Evolutionary conservation across 176 grass and related monocot species (phyloP).

Genomic region (Carex cristatella): DNA sequence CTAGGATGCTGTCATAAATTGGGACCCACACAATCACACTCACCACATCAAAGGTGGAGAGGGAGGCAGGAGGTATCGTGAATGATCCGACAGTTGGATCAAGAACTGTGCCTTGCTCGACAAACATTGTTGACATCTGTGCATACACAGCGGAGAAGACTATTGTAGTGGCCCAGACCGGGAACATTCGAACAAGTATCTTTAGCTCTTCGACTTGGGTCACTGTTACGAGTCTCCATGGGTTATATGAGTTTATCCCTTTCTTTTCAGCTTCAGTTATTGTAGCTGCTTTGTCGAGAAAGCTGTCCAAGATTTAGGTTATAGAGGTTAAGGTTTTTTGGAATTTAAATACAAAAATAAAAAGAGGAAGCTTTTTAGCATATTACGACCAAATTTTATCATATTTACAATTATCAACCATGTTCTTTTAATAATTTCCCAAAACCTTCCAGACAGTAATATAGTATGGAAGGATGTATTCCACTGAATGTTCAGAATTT

Average conservation of each 20-base stretch:
- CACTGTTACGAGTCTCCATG: conserved; percentile 69
- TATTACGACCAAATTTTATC: neutral
- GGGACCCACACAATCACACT: conserved; percentile 78
- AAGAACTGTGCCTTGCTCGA: conserved; percentile 86
- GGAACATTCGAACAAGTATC: conserved; percentile 78
- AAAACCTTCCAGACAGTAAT: neutral
- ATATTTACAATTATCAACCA: neutral
- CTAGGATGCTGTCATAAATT: conserved; percentile 57
- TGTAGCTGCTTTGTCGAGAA: conserved; percentile 79
- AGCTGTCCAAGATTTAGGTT: conserved; percentile 40
- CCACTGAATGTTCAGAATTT: neutral
- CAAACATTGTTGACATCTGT: conserved; percentile 87
- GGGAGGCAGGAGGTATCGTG: conserved; percentile 74
- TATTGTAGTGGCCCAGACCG: conserved; percentile 77
- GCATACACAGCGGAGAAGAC: conserved; percentile 78
- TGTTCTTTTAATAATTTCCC: neutral
- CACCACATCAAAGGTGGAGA: conserved; percentile 75
- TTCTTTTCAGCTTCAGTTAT: conserved; percentile 62
- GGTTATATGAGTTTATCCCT: conserved; percentile 31
- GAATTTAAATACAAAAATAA: neutral
- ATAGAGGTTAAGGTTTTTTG: conserved; percentile 21
- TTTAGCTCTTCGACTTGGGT: conserved; percentile 91
- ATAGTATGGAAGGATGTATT: neutral
- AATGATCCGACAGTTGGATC: conserved; percentile 66
- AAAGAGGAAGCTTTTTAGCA: neutral